A percentile compares a stretch with the other conserved stretches of the same genome.
These are phyloP conservation scores for Termitomyces sp. DNA, from an alignment of 768 basidiomycete species.

Conservation along the genomic window DNA sequence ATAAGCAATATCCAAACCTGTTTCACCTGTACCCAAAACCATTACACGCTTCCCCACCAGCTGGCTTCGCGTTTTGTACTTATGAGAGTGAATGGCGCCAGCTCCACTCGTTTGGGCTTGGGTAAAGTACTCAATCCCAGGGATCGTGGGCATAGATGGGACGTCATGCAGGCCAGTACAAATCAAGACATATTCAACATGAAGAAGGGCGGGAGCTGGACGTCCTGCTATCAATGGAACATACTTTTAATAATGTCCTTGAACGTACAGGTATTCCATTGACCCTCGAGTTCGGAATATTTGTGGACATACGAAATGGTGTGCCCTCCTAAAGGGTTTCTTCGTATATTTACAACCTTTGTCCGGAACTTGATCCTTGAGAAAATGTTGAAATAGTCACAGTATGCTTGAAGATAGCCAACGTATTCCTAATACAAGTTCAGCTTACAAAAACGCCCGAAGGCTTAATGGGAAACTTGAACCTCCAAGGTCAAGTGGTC, in stretches of 20 bases:
- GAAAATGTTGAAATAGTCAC: slow-evolving; percentile 32
- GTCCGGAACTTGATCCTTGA: slow-evolving; percentile 29
- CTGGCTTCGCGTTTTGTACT: slow-evolving; percentile 44
- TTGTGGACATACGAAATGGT: slow-evolving; percentile 26
- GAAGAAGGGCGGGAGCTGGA: slow-evolving; percentile 22
- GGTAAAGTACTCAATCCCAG: slow-evolving; percentile 38
- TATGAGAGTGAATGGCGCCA: slow-evolving; percentile 39
- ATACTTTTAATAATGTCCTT: neutral
- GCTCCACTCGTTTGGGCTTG: slow-evolving; percentile 17
- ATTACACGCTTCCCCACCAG: slow-evolving; percentile 41
- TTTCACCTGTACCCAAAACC: slow-evolving; percentile 58
- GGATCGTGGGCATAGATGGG: slow-evolving; percentile 43
- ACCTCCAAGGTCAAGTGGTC: slow-evolving; percentile 44
- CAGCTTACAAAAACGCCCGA: neutral
- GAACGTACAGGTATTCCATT: slow-evolving; percentile 24
- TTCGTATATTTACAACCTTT: slow-evolving; percentile 33
- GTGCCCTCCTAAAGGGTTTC: slow-evolving; percentile 27
- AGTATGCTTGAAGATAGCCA: slow-evolving; percentile 42
- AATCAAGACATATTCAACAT: slow-evolving; percentile 37
- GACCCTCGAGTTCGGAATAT: slow-evolving; percentile 10
- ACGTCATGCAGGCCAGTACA: slow-evolving; percentile 54
- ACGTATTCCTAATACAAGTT: slow-evolving; percentile 36
- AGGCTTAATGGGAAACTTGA: neutral
- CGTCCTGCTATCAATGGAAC: neutral
- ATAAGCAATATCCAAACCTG: slow-evolving; percentile 55